Conservation (phyloP, 2,329 filamentous ascomycete genomes). For the Xylaria sp. region DNA sequence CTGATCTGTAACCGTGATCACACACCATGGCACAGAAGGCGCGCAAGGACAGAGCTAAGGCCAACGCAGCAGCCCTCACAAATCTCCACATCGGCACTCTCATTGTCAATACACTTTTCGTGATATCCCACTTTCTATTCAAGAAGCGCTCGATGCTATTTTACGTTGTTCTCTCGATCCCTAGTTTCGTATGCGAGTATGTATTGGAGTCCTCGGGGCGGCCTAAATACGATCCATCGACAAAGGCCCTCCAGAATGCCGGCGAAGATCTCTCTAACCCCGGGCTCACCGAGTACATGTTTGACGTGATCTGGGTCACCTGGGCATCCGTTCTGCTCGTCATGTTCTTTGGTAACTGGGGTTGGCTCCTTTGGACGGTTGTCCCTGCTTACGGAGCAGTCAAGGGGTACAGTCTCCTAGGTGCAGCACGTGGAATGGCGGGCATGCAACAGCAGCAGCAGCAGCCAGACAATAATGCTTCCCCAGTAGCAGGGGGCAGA, state of each 20-base stretch:
- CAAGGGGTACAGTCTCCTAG: conserved; percentile 57
- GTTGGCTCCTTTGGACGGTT: conserved; percentile 58
- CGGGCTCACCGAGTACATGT: conserved; percentile 96
- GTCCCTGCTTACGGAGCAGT: conserved; percentile 60
- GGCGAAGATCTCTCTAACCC: conserved; percentile 88
- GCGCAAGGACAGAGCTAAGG: conserved; percentile 70
- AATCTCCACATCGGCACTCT: conserved; percentile 80
- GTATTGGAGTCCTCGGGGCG: conserved; percentile 84
- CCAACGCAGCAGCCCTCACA: conserved; percentile 76
- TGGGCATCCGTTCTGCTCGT: conserved; percentile 77
- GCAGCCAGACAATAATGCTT: conserved; percentile 37
- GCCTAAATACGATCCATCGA: conserved; percentile 68
- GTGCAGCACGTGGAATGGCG: conserved; percentile 58
- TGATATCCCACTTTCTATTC: conserved; percentile 70
- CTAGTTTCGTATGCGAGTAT: conserved; percentile 78
- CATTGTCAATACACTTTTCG: conserved; percentile 72
- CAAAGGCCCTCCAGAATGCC: conserved; percentile 68
- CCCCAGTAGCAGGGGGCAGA: conserved; percentile 51
- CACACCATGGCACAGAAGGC: conserved; percentile 62
- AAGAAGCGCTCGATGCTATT: conserved; percentile 64
- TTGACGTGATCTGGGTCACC: conserved; percentile 94
- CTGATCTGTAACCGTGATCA: not conserved
- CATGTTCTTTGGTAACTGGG: conserved; percentile 79
- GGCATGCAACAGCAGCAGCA: conserved; percentile 47
- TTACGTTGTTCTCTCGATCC: conserved; percentile 74